Percentiles rank a stretch among this genome's conserved stretches.
These are phyloP conservation scores for Sonneratia caseolaris DNA, from an alignment of 345 rosid species.

Conservation along the genomic window DNA sequence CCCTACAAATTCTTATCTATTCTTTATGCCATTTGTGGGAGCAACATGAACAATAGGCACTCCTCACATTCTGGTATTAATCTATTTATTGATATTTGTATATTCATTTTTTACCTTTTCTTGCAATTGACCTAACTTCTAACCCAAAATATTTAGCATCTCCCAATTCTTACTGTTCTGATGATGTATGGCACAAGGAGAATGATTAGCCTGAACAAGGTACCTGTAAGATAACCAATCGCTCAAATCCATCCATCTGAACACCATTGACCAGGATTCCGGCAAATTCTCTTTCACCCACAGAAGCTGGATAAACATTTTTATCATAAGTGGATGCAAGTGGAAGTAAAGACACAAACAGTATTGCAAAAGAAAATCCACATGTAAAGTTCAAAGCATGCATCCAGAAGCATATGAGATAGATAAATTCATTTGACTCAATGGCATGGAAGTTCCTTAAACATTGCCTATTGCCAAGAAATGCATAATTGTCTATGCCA, in stretches of 20 bases:
- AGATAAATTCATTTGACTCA: background rate
- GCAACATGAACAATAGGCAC: background rate
- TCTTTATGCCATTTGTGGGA: background rate
- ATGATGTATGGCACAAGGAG: background rate
- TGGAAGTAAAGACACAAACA: background rate
- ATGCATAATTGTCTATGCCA: background rate
- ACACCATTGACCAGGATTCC: conserved; percentile 93
- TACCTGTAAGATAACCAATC: conserved; percentile 96
- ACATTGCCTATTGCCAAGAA: background rate
- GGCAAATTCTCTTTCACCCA: conserved; percentile 96
- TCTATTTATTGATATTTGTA: background rate
- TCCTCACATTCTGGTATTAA: background rate
- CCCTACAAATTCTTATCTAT: background rate
- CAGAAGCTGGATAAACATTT: conserved; percentile 53
- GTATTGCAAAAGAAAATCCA: background rate
- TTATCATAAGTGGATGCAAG: background rate
- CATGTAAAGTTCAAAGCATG: background rate
- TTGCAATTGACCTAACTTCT: background rate
- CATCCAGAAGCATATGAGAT: background rate
- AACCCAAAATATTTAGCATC: background rate
- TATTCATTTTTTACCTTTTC: background rate
- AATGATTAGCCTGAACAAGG: conserved; percentile 8
- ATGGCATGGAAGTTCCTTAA: background rate
- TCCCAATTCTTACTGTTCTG: background rate
- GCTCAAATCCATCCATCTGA: conserved; percentile 98